Evolutionary conservation across 805 yeast genomes (phyloP), one percentile per base, ranked within the genome.

Genomic region (Kodamaea hsintzibuensis): DNA sequence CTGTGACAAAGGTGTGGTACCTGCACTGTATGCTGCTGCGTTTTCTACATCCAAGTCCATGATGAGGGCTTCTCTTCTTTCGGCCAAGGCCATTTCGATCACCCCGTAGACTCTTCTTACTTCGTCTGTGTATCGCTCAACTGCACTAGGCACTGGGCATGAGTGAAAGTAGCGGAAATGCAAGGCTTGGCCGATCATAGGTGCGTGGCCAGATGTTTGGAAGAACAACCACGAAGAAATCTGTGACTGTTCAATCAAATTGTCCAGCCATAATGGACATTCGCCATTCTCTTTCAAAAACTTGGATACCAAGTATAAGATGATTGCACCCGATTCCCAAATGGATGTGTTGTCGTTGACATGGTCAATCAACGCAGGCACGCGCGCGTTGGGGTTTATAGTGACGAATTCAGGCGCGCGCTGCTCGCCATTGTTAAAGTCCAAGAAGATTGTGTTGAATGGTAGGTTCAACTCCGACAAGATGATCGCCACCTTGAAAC

Each of bases 171-270:
- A 91, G 64, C 92, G 81, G 75, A 92, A 93, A 74, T 93, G 98
- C 61, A 93, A 79, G 7, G 98, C 97, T 71, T 92, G 98, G 16
- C 98, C 98, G 62, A 92, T 89, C 96, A 92, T 92, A n/a, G 98
- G 97, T 0, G 98, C 96, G 68, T 91, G 98, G 6, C 98, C 98
- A 3, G 96, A 88, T 2, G 97, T 91, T 72, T 92, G 98, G 77
- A 92, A 92, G 65, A 90, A 92, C 39, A 93, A 77, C 97, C 98
- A 92, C 6, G 91, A 83, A 56, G 84, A 80, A 54, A 92, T 90
- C 67, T 88, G 93, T 2, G 92, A 80, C 73, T 91, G 97, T 59
- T 90, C 96, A 12, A 82, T 77, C 51, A 87, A 67, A 64, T 86
- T 87, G 51, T 83, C 85, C 2, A 96, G 84, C 91, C 96, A 93